A percentile compares a stretch with the other conserved stretches of the same genome.
phyloP scores from a whole-genome alignment of 73 alveolate species.

The Effrenium voratum region DNA sequence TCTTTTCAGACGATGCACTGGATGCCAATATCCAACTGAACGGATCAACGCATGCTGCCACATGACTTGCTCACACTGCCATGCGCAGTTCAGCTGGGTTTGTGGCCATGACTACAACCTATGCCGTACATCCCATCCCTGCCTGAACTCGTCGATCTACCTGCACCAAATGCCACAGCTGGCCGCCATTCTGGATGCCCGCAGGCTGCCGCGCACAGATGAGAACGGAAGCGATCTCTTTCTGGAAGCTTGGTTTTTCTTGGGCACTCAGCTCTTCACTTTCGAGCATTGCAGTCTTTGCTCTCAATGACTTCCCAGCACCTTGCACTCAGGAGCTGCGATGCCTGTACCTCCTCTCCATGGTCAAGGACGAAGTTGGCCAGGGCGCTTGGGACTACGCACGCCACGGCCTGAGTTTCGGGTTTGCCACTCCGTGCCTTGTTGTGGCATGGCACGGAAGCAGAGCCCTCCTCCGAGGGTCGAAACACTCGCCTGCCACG shows the following conservation, averaged over 20 bases:
- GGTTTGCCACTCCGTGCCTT: neutral
- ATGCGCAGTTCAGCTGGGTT: conserved; percentile 82
- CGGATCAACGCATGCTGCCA: conserved; percentile 87
- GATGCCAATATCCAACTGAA: conserved; percentile 60
- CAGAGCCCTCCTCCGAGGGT: neutral
- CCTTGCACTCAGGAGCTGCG: conserved; percentile 35
- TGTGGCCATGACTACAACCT: conserved; percentile 47
- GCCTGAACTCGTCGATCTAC: conserved; percentile 57
- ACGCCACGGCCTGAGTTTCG: conserved; percentile 21
- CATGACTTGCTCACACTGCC: conserved; percentile 65
- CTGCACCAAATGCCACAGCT: conserved; percentile 67
- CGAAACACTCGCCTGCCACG: neutral
- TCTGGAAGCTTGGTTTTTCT: conserved; percentile 50
- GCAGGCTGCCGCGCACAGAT: conserved; percentile 40
- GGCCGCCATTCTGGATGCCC: conserved; percentile 12
- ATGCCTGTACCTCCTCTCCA: conserved; percentile 69
- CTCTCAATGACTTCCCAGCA: neutral
- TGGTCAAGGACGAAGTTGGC: conserved; percentile 32
- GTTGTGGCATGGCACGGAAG: neutral
- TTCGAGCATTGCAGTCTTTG: too few species aligned
- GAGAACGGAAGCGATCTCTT: conserved; percentile 76
- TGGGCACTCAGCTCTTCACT: too few species aligned
- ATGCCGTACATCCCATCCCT: conserved; percentile 45
- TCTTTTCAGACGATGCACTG: conserved; percentile 59
- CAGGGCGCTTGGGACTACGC: conserved; percentile 39